Percentiles rank a stretch among this genome's conserved stretches.
phyloP scores from a whole-genome alignment of 306 rosid genomes.

The Bauhinia variegata region DNA sequence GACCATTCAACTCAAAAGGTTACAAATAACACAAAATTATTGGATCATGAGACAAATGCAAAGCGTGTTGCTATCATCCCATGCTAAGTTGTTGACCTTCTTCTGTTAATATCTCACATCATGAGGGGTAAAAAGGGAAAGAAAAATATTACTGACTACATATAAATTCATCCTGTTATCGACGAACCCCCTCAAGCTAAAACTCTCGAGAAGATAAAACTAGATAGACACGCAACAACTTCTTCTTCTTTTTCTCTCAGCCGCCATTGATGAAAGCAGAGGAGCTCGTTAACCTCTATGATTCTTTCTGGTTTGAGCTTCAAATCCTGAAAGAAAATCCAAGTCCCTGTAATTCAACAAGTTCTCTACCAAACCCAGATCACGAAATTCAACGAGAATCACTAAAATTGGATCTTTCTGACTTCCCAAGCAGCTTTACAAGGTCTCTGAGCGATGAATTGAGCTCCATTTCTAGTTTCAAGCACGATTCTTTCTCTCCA shows the following conservation, averaged over 20 bases:
- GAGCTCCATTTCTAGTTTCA: constrained; percentile 49
- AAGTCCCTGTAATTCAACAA: constrained; percentile 25
- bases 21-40: too few species aligned
- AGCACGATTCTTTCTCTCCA: constrained; percentile 55
- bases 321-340: constrained; percentile 42
- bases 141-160: too few species aligned
- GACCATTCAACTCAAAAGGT: too few species aligned
- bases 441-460: constrained; percentile 74
- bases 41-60: too few species aligned
- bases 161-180: too few species aligned
- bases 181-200: too few species aligned
- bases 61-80: too few species aligned
- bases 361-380: constrained; percentile 35
- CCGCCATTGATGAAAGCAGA: constrained; percentile 64
- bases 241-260: constrained; percentile 3
- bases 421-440: constrained; percentile 40
- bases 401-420: constrained; percentile 42
- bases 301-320: constrained; percentile 61
- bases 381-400: constrained; percentile 20
- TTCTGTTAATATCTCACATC: too few species aligned
- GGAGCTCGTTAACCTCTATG: constrained; percentile 51
- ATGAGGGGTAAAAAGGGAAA: too few species aligned
- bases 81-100: too few species aligned
- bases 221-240: background rate
- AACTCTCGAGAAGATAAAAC: too few species aligned